Percentiles rank a stretch among this genome's conserved stretches.
phyloP scores from a whole-genome alignment of 2,329 filamentous ascomycete genomes.

The Fusarium sp. region DNA sequence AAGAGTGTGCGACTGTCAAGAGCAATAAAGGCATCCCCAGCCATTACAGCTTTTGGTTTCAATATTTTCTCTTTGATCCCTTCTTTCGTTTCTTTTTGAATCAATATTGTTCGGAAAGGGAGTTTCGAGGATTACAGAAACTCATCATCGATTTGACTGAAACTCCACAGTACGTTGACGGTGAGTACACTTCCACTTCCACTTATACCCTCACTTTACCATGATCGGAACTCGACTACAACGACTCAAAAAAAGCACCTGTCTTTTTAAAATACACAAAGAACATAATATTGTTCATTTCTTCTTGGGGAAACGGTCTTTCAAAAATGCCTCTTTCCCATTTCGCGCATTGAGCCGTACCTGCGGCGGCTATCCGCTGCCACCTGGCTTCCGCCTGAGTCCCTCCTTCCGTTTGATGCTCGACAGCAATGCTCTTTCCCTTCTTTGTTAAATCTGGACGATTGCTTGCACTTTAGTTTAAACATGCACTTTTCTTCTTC shows the following conservation, averaged over 20 bases:
- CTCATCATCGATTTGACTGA: conserved; percentile 1
- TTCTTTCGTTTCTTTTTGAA: conserved; percentile 20
- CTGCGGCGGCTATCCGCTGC: conserved; percentile 23
- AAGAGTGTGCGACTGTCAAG: conserved; percentile 19
- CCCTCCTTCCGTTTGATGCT: conserved; percentile 25
- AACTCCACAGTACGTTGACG: conserved; percentile 9
- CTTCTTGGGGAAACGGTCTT: background rate
- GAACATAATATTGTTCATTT: background rate
- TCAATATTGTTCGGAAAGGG: conserved; percentile 29
- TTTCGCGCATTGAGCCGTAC: conserved; percentile 14
- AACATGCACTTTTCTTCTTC: background rate
- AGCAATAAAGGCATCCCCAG: conserved; percentile 41
- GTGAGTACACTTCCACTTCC: conserved; percentile 31
- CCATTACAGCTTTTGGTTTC: conserved; percentile 31
- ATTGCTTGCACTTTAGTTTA: conserved; percentile 10
- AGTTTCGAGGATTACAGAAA: conserved; percentile 13
- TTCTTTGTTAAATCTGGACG: background rate
- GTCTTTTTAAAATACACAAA: background rate
- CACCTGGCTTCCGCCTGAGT: background rate
- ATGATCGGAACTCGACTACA: conserved; percentile 15
- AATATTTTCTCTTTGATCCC: conserved; percentile 31
- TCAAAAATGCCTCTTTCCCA: background rate
- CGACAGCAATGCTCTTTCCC: conserved; percentile 10
- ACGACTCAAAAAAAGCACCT: background rate
- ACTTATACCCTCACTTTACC: background rate